Percentiles rank a stretch among this genome's conserved stretches.
These are phyloP conservation scores for Pseudocercospora cruenta DNA, from an alignment of 2,329 filamentous ascomycete species.

Conservation along the genomic window DNA sequence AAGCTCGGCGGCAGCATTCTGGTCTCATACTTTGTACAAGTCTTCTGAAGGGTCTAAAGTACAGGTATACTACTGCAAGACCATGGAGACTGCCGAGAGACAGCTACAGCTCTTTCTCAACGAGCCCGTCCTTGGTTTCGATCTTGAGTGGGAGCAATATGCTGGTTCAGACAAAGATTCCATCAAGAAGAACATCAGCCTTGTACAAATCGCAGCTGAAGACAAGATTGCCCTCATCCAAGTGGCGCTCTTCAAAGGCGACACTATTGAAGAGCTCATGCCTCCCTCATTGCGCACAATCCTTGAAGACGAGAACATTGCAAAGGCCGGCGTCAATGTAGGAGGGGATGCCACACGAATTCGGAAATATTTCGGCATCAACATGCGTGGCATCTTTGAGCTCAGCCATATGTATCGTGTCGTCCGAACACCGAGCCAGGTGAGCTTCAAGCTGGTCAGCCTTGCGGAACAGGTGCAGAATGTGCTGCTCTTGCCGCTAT, in stretches of 20 bases:
- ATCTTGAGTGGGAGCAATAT: conserved; percentile 76
- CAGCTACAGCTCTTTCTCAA: conserved; percentile 67
- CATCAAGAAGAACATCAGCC: conserved; percentile 64
- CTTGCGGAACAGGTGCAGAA: conserved; percentile 72
- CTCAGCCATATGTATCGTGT: conserved; percentile 81
- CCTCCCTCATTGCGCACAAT: conserved; percentile 71
- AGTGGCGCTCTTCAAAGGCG: conserved; percentile 61
- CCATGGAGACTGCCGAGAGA: conserved; percentile 66
- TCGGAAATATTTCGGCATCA: conserved; percentile 65
- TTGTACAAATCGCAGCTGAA: conserved; percentile 81
- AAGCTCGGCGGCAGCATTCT: conserved; percentile 46
- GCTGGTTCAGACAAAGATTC: conserved; percentile 43
- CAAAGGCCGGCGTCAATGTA: conserved; percentile 78
- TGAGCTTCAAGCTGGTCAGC: conserved; percentile 69
- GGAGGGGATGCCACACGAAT: conserved; percentile 68
- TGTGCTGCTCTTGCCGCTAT: conserved; percentile 72
- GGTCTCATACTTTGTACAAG: conserved; percentile 72
- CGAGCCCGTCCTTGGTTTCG: conserved; percentile 79
- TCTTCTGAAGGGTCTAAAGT: conserved; percentile 68
- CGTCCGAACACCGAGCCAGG: conserved; percentile 63
- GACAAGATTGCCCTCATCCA: conserved; percentile 82
- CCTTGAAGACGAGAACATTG: conserved; percentile 70
- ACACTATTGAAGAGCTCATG: conserved; percentile 59
- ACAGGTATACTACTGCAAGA: conserved; percentile 77
- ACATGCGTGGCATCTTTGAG: conserved; percentile 72